Evolutionary conservation across 371 early-diverging fungal species (phyloP).

Genomic region (Syncephalis plumigaleata): DNA sequence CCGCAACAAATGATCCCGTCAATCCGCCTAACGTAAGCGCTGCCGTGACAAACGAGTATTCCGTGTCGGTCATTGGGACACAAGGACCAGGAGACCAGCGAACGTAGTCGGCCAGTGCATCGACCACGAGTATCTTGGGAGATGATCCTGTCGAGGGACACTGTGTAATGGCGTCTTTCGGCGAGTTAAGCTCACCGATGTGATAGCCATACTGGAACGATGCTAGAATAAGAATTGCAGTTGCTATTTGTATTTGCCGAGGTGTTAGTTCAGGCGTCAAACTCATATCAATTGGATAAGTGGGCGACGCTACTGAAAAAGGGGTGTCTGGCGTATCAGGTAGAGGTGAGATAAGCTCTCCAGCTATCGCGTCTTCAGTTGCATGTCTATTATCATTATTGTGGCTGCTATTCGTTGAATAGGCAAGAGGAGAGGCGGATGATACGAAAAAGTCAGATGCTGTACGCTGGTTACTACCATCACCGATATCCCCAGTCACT

Average conservation of each 20-base stretch:
- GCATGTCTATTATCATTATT: too few relatives aligned
- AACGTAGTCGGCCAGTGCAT: background rate
- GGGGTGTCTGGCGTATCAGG: too few relatives aligned
- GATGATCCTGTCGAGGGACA: conserved; percentile 14
- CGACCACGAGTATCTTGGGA: conserved; percentile 1
- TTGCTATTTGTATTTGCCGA: background rate
- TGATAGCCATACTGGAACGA: conserved; percentile 73
- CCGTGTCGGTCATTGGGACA: conserved; percentile 60
- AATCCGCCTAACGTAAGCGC: conserved; percentile 66
- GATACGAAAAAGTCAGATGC: too few relatives aligned
- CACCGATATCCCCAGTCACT: too few relatives aligned
- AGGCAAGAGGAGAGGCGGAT: too few relatives aligned
- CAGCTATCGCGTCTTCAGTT: too few relatives aligned
- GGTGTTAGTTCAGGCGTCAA: too few relatives aligned
- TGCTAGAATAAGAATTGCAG: conserved; percentile 12
- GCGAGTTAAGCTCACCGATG: conserved; percentile 65
- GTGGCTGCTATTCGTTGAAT: too few relatives aligned
- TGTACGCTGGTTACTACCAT: too few relatives aligned
- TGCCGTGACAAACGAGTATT: conserved; percentile 51
- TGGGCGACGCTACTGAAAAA: too few relatives aligned
- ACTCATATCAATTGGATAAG: too few relatives aligned
- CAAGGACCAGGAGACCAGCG: conserved; percentile 30
- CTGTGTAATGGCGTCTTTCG: conserved; percentile 44
- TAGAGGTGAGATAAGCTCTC: too few relatives aligned
- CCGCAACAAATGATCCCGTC: conserved; percentile 56